Conservation (phyloP, 768 basidiomycete species). For the Xerocomellus amylosporus region DNA sequence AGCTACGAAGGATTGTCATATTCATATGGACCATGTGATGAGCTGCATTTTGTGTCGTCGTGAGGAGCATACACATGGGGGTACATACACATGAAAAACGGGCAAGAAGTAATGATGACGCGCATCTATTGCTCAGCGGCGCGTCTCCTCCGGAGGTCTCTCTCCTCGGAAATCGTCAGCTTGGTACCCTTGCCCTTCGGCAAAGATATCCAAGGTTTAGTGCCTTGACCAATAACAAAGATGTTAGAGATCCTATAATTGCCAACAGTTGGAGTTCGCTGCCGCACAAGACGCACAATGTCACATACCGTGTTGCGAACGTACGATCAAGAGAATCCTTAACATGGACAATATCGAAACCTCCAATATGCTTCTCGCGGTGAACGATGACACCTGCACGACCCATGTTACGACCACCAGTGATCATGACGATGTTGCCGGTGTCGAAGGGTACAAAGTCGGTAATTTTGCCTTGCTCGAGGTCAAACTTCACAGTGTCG, state of each 20-base stretch:
- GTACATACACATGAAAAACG: constrained; percentile 13
- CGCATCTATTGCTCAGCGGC: constrained; percentile 60
- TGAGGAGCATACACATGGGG: constrained; percentile 20
- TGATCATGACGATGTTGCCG: constrained; percentile 96
- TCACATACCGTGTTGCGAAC: constrained; percentile 90
- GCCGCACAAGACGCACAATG: background rate
- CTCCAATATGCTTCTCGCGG: constrained; percentile 96
- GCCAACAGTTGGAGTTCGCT: background rate
- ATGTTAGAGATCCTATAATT: constrained; percentile 83
- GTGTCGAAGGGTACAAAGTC: constrained; percentile 96
- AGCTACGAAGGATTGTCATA: constrained; percentile 1
- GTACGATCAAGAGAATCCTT: constrained; percentile 93
- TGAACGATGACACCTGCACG: constrained; percentile 94
- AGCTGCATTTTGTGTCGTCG: constrained; percentile 20
- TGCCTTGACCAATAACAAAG: constrained; percentile 95
- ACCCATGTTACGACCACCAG: constrained; percentile 99
- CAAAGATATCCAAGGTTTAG: constrained; percentile 94
- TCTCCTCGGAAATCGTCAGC: constrained; percentile 95
- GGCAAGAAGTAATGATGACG: constrained; percentile 3
- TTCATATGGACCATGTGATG: constrained; percentile 16
- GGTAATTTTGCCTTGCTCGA: constrained; percentile 90
- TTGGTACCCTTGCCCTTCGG: constrained; percentile 98
- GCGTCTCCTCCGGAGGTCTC: constrained; percentile 86
- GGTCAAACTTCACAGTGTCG: constrained; percentile 96
- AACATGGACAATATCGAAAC: constrained; percentile 98